A percentile compares a stretch with the other conserved stretches of the same genome.
Evolutionary conservation across 1,284 basidiomycete species (phyloP).

Genomic region (Wolfiporia cocos): DNA sequence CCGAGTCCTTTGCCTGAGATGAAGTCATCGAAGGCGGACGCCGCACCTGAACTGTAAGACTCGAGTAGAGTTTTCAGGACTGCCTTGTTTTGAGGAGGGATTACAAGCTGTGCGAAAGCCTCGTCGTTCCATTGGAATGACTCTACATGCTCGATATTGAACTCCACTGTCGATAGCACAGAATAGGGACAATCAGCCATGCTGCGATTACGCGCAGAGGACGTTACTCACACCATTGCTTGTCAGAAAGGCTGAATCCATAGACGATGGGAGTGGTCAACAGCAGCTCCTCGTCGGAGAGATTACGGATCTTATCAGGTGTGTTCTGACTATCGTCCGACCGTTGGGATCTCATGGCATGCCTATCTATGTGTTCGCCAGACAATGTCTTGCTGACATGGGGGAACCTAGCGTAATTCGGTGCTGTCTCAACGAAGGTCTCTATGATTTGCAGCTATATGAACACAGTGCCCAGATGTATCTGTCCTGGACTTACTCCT

Average conservation of each 20-base stretch:
- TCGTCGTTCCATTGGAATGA: slow-evolving; percentile 51
- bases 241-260: slow-evolving; percentile 54
- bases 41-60: slow-evolving; percentile 42
- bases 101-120: slow-evolving; percentile 53
- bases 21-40: slow-evolving; percentile 48
- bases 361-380: slow-evolving; percentile 24
- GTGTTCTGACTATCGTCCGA: slow-evolving; percentile 1
- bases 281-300: slow-evolving; percentile 45
- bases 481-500: slow-evolving; percentile 38
- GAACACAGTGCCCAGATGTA: too few relatives aligned
- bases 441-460: too few relatives aligned
- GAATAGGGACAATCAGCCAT: neutral
- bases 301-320: slow-evolving; percentile 21
- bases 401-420: slow-evolving; percentile 25
- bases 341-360: slow-evolving; percentile 21
- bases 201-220: slow-evolving; percentile 7
- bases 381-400: slow-evolving; percentile 22
- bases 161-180: slow-evolving; percentile 39
- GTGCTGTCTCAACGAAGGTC: slow-evolving; percentile 23
- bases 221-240: slow-evolving; percentile 44
- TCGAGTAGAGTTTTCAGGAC: slow-evolving; percentile 53
- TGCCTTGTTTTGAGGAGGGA: slow-evolving; percentile 44
- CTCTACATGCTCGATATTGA: slow-evolving; percentile 44
- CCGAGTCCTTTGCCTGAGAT: slow-evolving; percentile 58
- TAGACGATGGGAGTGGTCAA: slow-evolving; percentile 50